Conservation (phyloP, 176 grass and related monocot species). For the Oryza longistaminata region DNA sequence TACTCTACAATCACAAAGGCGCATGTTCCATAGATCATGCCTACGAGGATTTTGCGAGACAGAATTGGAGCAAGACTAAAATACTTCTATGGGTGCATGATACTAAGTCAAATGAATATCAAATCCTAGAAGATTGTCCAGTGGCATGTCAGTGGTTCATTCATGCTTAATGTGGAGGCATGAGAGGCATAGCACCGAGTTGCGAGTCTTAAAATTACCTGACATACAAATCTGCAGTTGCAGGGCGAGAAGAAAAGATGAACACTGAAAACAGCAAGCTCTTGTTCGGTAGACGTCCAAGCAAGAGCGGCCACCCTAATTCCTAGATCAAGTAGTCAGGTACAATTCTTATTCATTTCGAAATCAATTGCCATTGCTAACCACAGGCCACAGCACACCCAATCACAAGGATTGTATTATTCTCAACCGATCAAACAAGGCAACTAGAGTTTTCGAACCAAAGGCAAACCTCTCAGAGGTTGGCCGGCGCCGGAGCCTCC, state of each 20-base stretch:
- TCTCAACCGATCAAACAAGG: neutral
- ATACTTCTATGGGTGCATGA: no score
- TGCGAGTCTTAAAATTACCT: no score
- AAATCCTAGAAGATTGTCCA: no score
- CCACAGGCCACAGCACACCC: neutral
- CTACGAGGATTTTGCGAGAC: neutral
- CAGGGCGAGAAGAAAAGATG: no score
- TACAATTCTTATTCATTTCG: slow-evolving; percentile 20
- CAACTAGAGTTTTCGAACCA: neutral
- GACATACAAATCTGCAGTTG: no score
- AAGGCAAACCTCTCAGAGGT: slow-evolving; percentile 47
- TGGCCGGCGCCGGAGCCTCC: slow-evolving; percentile 40
- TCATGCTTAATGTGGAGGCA: no score
- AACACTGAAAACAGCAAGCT: neutral
- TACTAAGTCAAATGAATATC: no score
- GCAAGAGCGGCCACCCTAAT: neutral
- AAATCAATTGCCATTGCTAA: neutral
- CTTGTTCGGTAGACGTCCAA: neutral
- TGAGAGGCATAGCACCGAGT: no score
- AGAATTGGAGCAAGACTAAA: neutral
- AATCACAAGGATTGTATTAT: slow-evolving; percentile 29
- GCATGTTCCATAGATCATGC: neutral
- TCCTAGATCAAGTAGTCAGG: neutral
- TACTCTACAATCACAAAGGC: neutral
- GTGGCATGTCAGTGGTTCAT: no score